These are phyloP conservation scores for Musa itinerans DNA, from an alignment of 176 grass and related monocot species.

Conservation along the genomic window DNA sequence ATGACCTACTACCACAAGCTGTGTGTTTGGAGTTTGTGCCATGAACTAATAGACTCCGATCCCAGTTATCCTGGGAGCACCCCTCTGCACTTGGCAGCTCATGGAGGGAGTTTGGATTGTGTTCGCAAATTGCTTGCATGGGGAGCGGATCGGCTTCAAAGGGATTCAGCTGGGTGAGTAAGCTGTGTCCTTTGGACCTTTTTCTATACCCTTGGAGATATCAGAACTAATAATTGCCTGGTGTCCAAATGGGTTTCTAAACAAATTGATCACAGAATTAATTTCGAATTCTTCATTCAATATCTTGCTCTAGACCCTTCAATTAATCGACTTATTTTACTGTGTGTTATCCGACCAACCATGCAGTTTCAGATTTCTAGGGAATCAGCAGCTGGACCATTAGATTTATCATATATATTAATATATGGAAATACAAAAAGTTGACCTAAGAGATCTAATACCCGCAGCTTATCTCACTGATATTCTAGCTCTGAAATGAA, in stretches of 20 bases:
- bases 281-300: no score
- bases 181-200: neutral
- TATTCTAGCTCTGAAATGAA: no score
- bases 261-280: neutral
- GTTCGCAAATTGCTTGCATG: constrained; percentile 87
- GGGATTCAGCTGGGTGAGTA: constrained; percentile 74
- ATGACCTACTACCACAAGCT: no score
- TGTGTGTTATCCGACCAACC: no score
- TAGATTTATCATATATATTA: no score
- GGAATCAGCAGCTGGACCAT: no score
- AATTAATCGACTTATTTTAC: no score
- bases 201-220: neutral
- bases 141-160: constrained; percentile 95
- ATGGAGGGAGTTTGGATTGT: constrained; percentile 85
- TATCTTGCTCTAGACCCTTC: no score
- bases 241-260: neutral
- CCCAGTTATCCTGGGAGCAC: constrained; percentile 77
- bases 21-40: neutral
- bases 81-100: constrained; percentile 82
- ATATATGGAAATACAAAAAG: no score
- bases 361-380: no score
- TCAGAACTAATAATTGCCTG: neutral
- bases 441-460: no score
- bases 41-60: constrained; percentile 10
- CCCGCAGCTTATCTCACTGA: no score